Conservation (phyloP, 1,139 yeast species). For the Pichia sp. region DNA sequence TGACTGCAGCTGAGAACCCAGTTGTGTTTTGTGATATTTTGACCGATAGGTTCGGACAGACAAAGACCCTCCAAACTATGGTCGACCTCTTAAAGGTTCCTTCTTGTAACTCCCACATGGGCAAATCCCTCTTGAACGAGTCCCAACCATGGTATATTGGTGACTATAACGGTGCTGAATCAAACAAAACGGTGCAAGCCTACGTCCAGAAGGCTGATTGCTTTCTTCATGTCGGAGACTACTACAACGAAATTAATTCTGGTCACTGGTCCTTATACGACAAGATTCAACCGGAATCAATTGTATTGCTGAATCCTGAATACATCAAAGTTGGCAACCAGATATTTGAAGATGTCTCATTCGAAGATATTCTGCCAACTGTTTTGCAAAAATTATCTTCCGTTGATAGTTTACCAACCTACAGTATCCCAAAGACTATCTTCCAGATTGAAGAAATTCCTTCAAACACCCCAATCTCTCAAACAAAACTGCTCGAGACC, state of each 20-base stretch:
- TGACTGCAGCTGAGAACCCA: constrained; percentile 54
- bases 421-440: constrained; percentile 18
- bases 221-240: constrained; percentile 48
- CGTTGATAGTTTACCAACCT: constrained; percentile 30
- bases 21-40: constrained; percentile 66
- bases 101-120: constrained; percentile 44
- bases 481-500: constrained; percentile 31
- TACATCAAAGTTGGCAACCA: constrained; percentile 43
- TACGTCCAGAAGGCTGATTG: constrained; percentile 42
- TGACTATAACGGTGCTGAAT: constrained; percentile 52
- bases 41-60: constrained; percentile 50
- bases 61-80: constrained; percentile 40
- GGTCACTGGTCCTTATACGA: constrained; percentile 38
- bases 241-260: constrained; percentile 51
- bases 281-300: constrained; percentile 32
- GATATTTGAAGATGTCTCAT: constrained; percentile 38
- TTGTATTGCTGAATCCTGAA: constrained; percentile 39
- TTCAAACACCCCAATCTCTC: constrained; percentile 34
- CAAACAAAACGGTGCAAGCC: constrained; percentile 39
- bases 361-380: constrained; percentile 42
- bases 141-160: constrained; percentile 55
- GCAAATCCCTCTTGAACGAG: constrained; percentile 63
- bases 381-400: constrained; percentile 38
- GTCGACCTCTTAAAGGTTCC: constrained; percentile 43
- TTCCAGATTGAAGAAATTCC: constrained; percentile 22